phyloP scores from a whole-genome alignment of 768 basidiomycete genomes.

The Candolleomyces eurysporus region DNA sequence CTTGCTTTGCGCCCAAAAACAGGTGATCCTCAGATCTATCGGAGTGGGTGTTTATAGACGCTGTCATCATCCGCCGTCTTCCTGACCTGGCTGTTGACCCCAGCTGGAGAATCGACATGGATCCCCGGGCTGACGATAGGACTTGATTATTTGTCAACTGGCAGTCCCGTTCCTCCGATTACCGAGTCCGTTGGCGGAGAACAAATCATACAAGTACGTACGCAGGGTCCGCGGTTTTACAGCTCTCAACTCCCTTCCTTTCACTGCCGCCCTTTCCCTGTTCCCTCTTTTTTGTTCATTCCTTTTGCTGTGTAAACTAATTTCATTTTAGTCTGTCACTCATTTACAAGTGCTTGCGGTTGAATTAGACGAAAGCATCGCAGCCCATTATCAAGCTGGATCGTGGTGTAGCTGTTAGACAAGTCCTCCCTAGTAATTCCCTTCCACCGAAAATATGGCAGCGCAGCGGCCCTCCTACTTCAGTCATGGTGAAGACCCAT shows the following conservation, averaged over 20 bases:
- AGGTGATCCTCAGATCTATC: background rate
- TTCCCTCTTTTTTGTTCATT: conserved; percentile 8
- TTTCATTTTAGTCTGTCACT: background rate
- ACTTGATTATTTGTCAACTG: too few relatives aligned
- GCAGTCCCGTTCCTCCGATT: too few relatives aligned
- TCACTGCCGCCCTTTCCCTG: conserved; percentile 13
- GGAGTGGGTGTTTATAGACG: background rate
- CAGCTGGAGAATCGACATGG: too few relatives aligned
- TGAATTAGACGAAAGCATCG: background rate
- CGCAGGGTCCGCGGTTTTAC: conserved; percentile 8
- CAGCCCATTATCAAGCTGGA: background rate
- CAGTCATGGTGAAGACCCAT: conserved; percentile 25
- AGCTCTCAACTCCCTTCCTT: conserved; percentile 10
- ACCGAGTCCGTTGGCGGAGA: conserved; percentile 5
- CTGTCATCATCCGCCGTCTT: background rate
- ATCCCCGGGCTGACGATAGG: too few relatives aligned
- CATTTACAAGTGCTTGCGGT: background rate
- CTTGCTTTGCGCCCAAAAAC: background rate
- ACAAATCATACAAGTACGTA: conserved; percentile 18
- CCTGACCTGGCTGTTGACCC: too few relatives aligned
- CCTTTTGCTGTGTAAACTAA: background rate
- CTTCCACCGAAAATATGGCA: background rate
- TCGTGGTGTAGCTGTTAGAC: background rate
- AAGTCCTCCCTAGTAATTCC: background rate
- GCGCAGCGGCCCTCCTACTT: conserved; percentile 33